These are phyloP conservation scores for Gnomoniopsis sp. DNA, from an alignment of 2,329 filamentous ascomycete genomes.

Conservation along the genomic window DNA sequence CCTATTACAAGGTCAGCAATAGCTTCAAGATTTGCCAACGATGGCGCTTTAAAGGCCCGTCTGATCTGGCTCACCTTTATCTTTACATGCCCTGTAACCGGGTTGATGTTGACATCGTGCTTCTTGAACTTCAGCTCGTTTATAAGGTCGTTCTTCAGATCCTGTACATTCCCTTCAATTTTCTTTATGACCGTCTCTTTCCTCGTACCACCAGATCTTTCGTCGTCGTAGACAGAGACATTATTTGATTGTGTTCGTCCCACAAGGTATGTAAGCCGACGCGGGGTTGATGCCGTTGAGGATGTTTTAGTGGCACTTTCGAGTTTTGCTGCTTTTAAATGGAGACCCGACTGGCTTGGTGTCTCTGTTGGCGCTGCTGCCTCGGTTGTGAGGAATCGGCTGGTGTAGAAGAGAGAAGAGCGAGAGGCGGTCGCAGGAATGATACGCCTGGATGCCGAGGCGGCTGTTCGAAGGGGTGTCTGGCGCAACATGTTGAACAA, in stretches of 20 bases:
- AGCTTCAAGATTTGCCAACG: neutral
- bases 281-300: conserved; percentile 21
- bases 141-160: conserved; percentile 62
- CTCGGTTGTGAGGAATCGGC: neutral
- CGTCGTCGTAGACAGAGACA: conserved; percentile 72
- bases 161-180: conserved; percentile 68
- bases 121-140: conserved; percentile 53
- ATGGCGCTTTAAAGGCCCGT: neutral
- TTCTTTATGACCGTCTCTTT: conserved; percentile 74
- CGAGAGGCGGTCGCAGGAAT: neutral
- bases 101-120: conserved; percentile 51
- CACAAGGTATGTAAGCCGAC: conserved; percentile 64
- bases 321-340: neutral
- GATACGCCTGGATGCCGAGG: conserved; percentile 9
- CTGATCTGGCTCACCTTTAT: conserved; percentile 58
- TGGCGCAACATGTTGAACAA: conserved; percentile 8
- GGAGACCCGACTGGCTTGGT: neutral
- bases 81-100: conserved; percentile 68
- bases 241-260: conserved; percentile 67
- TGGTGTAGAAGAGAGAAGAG: neutral
- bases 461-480: conserved; percentile 12
- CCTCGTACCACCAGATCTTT: conserved; percentile 72
- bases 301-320: conserved; percentile 1
- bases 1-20: conserved; percentile 4
- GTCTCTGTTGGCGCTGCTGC: neutral